Conservation (phyloP, 2,329 filamentous ascomycete species). For the Fusarium devonianum region DNA sequence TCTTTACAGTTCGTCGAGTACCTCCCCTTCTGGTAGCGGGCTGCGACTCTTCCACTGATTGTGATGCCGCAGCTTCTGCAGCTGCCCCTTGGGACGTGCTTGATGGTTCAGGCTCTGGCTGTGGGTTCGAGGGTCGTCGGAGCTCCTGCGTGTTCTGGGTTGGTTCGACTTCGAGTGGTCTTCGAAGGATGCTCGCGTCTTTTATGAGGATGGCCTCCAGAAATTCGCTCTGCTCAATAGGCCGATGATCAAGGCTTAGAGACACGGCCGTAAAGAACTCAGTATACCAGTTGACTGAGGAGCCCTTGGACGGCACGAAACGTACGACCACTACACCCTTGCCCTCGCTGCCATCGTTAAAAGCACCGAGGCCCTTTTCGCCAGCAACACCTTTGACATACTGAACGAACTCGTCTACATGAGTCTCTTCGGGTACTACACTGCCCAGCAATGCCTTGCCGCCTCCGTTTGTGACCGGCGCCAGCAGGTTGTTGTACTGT, state of each 20-base stretch:
- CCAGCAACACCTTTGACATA: constrained; percentile 79
- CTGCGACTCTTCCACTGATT: constrained; percentile 36
- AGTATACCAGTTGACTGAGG: constrained; percentile 69
- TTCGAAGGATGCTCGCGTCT: constrained; percentile 75
- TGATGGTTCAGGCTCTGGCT: constrained; percentile 10
- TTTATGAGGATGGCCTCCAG: constrained; percentile 86
- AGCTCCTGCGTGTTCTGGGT: constrained; percentile 32
- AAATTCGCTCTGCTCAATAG: constrained; percentile 90
- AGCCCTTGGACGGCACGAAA: constrained; percentile 66
- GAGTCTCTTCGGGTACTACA: constrained; percentile 68
- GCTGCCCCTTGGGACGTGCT: constrained; percentile 10
- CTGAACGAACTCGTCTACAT: constrained; percentile 76
- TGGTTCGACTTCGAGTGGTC: constrained; percentile 65
- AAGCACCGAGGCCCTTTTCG: constrained; percentile 72
- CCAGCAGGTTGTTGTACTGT: constrained; percentile 79
- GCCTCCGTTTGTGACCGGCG: constrained; percentile 77
- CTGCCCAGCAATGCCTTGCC: constrained; percentile 80
- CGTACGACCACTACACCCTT: constrained; percentile 82
- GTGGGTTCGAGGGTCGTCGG: constrained; percentile 1
- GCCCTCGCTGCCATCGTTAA: constrained; percentile 68
- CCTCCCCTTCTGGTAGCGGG: constrained; percentile 35
- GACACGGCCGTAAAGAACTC: constrained; percentile 75
- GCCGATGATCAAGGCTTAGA: constrained; percentile 76
- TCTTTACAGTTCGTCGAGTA: constrained; percentile 52
- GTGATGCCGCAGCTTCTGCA: constrained; percentile 14